Base-by-base conservation (phyloP, 148 eudicot species). In the Euryodendron excelsum region DNA sequence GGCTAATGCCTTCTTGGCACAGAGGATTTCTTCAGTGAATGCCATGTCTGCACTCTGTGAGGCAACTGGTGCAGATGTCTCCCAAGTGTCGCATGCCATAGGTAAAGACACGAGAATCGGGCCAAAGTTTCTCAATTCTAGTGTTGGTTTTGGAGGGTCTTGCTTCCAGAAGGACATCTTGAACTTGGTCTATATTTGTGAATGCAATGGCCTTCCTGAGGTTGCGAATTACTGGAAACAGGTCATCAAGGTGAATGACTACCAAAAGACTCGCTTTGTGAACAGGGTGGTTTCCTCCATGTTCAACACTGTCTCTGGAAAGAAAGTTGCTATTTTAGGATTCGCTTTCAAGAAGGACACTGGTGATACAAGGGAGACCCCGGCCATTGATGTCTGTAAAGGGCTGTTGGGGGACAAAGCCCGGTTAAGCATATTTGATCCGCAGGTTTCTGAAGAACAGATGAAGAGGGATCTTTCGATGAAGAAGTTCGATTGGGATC, bases 51-150 rank as follows among this genome's bases (percentile, higher is more conserved):
- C n/a, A n/a, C n/a, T n/a, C n/a, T n/a, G n/a, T n/a, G n/a, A n/a
- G n/a, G 93, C 91, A 10, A 90, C 91, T 10, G 91, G 93, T 33
- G 93, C 93, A 34, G 91, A 90, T 77, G 91, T 90, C 23, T 41
- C 87, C 20, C 77, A 90, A 79, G 93, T 90, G 21, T 79, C 91
- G 5, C 86, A 90, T 75, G 91, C 93, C 45, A 82, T 90, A 13
- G 93, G 93, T n/a, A 90, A 88, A 80, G 93, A 90, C 91, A 81
- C 93, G 0, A 88, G 93, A 79, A 90, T 90, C 4, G 93, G 93
- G 33, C 56, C 88, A 1, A 88, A 88, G 81, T 90, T 90, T 34
- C 88, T 90, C 52, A 90, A 90, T 75, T 87, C 90, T 0, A 90
- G 93, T 85, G 93, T 90, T 9, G 93, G 93, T 8, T 90, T 90